These are phyloP conservation scores for Babesia bigemina DNA, from an alignment of 169 alveolate species.

Conservation along the genomic window DNA sequence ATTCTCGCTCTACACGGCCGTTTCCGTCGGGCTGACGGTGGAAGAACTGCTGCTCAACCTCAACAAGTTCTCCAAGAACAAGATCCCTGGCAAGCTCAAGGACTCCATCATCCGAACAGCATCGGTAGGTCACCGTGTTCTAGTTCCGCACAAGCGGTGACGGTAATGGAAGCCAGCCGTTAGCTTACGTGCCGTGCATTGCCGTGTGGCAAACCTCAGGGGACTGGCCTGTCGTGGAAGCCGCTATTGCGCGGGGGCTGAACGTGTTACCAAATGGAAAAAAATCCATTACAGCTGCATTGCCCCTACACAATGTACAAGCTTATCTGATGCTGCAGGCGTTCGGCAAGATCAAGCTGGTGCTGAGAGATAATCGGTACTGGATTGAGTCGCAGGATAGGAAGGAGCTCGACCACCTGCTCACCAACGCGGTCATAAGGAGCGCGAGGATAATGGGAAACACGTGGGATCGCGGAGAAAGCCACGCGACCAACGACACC, in stretches of 20 bases:
- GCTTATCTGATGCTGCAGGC: constrained; percentile 34
- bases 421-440: constrained; percentile 82
- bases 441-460: constrained; percentile 72
- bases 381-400: constrained; percentile 90
- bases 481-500: constrained; percentile 7
- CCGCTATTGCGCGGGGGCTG: too few relatives aligned
- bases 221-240: too few relatives aligned
- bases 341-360: constrained; percentile 92
- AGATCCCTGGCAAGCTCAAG: constrained; percentile 82
- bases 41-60: constrained; percentile 90
- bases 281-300: too few relatives aligned
- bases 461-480: constrained; percentile 62
- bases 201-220: too few relatives aligned
- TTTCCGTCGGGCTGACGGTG: constrained; percentile 92
- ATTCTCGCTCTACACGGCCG: constrained; percentile 95
- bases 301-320: too few relatives aligned
- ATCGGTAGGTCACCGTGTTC: constrained; percentile 41
- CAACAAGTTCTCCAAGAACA: constrained; percentile 90
- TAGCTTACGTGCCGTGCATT: too few relatives aligned
- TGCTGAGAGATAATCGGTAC: constrained; percentile 89
- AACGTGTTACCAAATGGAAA: too few relatives aligned
- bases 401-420: constrained; percentile 82
- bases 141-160: neutral
- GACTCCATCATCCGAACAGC: constrained; percentile 84
- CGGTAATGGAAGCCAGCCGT: neutral